Conservation (phyloP, 495 filamentous ascomycete species). For the Penicillium salamii region DNA sequence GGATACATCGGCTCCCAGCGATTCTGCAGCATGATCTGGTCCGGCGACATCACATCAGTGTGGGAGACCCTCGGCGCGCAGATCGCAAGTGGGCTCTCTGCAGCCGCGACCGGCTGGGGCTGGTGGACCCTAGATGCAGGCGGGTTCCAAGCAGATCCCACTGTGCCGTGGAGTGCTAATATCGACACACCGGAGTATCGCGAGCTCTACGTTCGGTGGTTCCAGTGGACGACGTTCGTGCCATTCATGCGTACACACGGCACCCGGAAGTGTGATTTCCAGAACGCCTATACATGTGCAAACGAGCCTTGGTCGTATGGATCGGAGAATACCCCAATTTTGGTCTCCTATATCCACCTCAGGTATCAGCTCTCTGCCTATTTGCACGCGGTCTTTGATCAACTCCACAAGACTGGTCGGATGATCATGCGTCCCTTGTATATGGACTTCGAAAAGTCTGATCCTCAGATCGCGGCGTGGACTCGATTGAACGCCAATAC, state of each 20-base stretch:
- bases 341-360: conserved; percentile 28
- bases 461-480: conserved; percentile 14
- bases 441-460: conserved; percentile 26
- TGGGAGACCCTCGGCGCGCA: conserved; percentile 30
- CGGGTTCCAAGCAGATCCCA: conserved; percentile 30
- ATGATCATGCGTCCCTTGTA: conserved; percentile 32
- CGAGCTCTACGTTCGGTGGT: conserved; percentile 30
- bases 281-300: conserved; percentile 24
- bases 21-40: conserved; percentile 34
- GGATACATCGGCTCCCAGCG: conserved; percentile 32
- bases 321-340: conserved; percentile 18
- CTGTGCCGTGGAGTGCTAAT: conserved; percentile 24
- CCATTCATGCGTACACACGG: conserved; percentile 35
- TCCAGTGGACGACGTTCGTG: conserved; percentile 29
- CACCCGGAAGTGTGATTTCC: conserved; percentile 16
- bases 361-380: conserved; percentile 23
- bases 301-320: conserved; percentile 37
- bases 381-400: conserved; percentile 16
- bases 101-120: conserved; percentile 26
- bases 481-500: conserved; percentile 19
- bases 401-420: conserved; percentile 20
- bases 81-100: conserved; percentile 25
- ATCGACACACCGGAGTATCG: conserved; percentile 27
- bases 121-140: conserved; percentile 36
- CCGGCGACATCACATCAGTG: conserved; percentile 27